Evolutionary conservation across 805 yeast genomes (phyloP).

Genomic region (Zygosaccharomyces bisporus): DNA sequence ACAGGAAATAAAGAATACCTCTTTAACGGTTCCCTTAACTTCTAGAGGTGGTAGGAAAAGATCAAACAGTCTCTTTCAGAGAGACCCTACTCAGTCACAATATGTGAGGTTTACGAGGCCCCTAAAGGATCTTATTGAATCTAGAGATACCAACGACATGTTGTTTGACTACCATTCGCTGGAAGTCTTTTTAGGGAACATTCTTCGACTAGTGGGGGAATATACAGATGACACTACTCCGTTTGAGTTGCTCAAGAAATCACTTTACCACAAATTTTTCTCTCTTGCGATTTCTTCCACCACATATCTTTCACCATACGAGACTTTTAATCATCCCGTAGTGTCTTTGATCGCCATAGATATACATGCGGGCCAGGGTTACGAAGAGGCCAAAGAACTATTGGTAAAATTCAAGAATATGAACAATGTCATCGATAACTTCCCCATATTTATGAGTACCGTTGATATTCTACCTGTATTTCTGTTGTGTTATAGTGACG

Average conservation of each 20-base stretch:
- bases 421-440: conserved; percentile 44
- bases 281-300: conserved; percentile 54
- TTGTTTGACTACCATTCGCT: conserved; percentile 37
- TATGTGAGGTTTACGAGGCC: conserved; percentile 52
- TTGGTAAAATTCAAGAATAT: conserved; percentile 50
- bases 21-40: background rate
- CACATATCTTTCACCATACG: conserved; percentile 66
- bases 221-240: conserved; percentile 28
- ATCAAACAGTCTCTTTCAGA: conserved; percentile 33
- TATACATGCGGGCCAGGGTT: conserved; percentile 26
- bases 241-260: conserved; percentile 37
- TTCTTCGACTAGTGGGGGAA: conserved; percentile 32
- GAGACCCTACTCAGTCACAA: conserved; percentile 34
- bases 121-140: conserved; percentile 34
- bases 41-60: conserved; percentile 22
- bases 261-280: conserved; percentile 55
- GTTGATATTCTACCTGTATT: conserved; percentile 57
- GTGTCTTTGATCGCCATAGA: conserved; percentile 68
- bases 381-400: conserved; percentile 54
- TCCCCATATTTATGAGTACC: conserved; percentile 52
- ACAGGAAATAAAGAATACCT: background rate
- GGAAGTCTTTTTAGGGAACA: conserved; percentile 37
- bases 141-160: conserved; percentile 31
- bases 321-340: conserved; percentile 83
- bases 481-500: conserved; percentile 48